phyloP scores from a whole-genome alignment of 78 protist genomes.

The Diacronema lutheri region DNA sequence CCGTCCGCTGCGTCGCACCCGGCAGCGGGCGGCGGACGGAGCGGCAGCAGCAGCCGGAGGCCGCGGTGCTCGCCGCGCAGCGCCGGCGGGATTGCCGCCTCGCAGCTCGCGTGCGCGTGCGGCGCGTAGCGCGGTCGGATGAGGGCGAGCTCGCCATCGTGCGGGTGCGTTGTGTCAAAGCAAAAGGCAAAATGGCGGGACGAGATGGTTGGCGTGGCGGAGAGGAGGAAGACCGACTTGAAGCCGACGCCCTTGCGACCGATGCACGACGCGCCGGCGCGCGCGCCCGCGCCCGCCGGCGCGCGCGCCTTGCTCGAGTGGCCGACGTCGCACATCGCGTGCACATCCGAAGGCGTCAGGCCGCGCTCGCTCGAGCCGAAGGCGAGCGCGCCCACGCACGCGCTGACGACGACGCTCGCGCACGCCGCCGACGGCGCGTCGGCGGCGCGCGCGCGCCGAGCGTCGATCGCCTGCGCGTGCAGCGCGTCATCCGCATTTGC shows the following conservation, averaged over 20 bases:
- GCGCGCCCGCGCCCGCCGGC: too few relatives aligned
- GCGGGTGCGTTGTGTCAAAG: neutral
- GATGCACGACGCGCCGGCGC: neutral
- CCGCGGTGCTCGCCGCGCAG: too few relatives aligned
- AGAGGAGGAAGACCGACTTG: constrained; percentile 1
- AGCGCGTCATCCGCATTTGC: neutral
- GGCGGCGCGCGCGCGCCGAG: neutral
- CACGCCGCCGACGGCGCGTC: neutral
- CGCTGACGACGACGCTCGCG: neutral
- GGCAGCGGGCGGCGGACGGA: too few relatives aligned
- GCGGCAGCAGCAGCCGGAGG: too few relatives aligned
- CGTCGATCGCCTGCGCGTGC: neutral
- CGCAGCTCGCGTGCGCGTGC: too few relatives aligned
- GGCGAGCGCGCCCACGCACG: neutral
- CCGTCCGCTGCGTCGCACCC: too few relatives aligned
- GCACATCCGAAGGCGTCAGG: neutral
- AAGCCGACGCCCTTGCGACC: constrained; percentile 15
- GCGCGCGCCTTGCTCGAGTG: neutral
- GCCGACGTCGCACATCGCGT: constrained; percentile 13
- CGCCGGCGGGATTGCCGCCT: too few relatives aligned
- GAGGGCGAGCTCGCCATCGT: too few relatives aligned
- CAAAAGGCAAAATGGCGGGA: neutral
- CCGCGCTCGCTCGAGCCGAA: neutral
- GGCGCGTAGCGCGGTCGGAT: too few relatives aligned
- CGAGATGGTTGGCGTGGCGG: neutral